A percentile compares a stretch with the other conserved stretches of the same genome.
Evolutionary conservation across 2,329 filamentous ascomycete genomes (phyloP).

Genomic region (Mycogone perniciosa): DNA sequence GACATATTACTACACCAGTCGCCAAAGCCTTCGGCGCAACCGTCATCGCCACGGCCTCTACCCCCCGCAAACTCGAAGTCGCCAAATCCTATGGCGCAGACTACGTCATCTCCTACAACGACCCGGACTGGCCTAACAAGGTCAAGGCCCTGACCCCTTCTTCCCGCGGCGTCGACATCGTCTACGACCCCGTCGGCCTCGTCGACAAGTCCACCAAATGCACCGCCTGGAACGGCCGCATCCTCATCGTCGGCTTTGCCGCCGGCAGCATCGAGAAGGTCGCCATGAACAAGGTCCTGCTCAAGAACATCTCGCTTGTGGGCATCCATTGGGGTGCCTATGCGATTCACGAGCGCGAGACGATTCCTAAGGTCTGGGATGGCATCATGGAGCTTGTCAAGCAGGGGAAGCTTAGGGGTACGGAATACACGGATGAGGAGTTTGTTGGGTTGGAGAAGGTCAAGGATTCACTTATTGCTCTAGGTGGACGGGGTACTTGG

Average conservation of each 20-base stretch:
- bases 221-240: constrained; percentile 83
- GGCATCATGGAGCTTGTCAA: constrained; percentile 74
- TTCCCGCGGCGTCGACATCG: constrained; percentile 74
- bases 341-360: constrained; percentile 62
- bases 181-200: constrained; percentile 89
- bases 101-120: constrained; percentile 70
- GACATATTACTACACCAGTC: constrained; percentile 36
- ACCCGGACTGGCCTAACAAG: constrained; percentile 54
- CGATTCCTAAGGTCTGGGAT: constrained; percentile 68
- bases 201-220: constrained; percentile 86
- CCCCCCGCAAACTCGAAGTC: constrained; percentile 70
- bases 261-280: constrained; percentile 74
- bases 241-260: constrained; percentile 86
- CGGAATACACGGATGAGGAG: constrained; percentile 72
- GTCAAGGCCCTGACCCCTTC: constrained; percentile 75
- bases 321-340: constrained; percentile 93
- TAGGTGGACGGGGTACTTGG: constrained; percentile 82
- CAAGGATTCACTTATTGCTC: constrained; percentile 65
- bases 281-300: constrained; percentile 80
- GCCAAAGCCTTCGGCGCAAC: constrained; percentile 87
- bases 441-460: constrained; percentile 79
- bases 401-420: constrained; percentile 72
- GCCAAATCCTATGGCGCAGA: constrained; percentile 80
- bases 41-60: constrained; percentile 88
- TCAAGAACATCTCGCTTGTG: constrained; percentile 90